Conservation (phyloP, 2,329 filamentous ascomycete genomes). For the Bipolaris zeicola region DNA sequence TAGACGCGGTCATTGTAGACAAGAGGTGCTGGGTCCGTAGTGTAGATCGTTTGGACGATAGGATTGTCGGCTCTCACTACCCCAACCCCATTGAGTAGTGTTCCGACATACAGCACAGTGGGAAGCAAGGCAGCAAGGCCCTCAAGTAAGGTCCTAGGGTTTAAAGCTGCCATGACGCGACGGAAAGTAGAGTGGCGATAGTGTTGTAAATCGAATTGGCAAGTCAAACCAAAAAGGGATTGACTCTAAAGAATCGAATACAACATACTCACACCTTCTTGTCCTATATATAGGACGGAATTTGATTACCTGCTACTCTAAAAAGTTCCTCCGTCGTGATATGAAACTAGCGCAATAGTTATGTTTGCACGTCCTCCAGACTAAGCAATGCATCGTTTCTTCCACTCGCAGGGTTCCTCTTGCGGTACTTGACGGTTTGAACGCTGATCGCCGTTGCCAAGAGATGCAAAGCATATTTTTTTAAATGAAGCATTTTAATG, state of each 20-base stretch:
- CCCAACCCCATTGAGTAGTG: conserved; percentile 4
- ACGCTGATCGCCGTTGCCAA: neutral
- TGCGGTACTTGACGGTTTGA: neutral
- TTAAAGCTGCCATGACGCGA: neutral
- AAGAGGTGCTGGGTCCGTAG: conserved; percentile 21
- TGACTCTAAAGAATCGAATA: neutral
- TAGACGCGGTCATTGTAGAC: conserved; percentile 23
- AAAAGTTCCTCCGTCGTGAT: conserved; percentile 1
- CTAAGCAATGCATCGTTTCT: conserved; percentile 1
- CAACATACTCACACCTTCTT: neutral
- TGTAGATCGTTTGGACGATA: conserved; percentile 22
- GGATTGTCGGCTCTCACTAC: conserved; percentile 21
- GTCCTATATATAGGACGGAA: conserved; percentile 2
- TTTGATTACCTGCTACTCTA: neutral
- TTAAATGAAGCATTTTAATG: neutral
- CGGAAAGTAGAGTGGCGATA: neutral
- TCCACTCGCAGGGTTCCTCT: neutral
- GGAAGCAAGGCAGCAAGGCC: conserved; percentile 2
- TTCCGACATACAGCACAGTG: conserved; percentile 1
- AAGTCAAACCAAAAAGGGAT: neutral
- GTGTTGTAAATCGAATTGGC: neutral
- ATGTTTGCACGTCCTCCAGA: neutral
- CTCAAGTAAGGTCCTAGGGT: neutral
- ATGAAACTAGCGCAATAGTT: neutral
- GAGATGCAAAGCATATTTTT: conserved; percentile 1